Base-by-base conservation (phyloP, 257 asterid genomes). In the Anisodus tanguticus region DNA sequence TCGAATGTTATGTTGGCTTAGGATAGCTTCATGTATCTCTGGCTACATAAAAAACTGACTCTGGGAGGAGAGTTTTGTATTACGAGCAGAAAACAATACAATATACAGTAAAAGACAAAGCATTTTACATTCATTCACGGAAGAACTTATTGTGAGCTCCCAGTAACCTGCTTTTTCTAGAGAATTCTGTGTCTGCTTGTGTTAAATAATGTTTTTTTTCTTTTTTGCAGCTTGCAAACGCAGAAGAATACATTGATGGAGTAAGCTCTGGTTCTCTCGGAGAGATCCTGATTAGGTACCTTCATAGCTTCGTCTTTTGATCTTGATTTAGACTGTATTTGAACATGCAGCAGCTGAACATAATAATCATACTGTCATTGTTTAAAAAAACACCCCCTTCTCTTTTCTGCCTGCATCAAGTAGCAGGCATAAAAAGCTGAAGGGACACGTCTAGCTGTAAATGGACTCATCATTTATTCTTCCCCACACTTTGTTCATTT, bases 241-340 rank as follows among this genome's bases (percentile, higher is more conserved):
- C 99, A 67, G 99, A 95, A 82, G 99, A 95, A 79, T 95, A 86
- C 74, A 88, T 94, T 66, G 99, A 95, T 74, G 99, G 99, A 59
- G 91, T 93, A 82, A 89, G 89, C 88, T 91, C 94, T 76, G 99
- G 99, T 66, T 92, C 90, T 84, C 99, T 95, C 72, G 99, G 99
- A 84, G 99, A 95, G 89, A 95, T 93, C 89, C 86, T 93, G 89
- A 91, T 93, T 87, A 90, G 97, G 95, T 93, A 86, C 41, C 11
- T 43, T 71, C 37, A 22, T 47, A 9, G 19, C 80, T 47, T 72
- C 10, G 0, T 72, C 80, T 3, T 47, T 9, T 72, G n/a, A 47
- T 72, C 11, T 5, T 72, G 59, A 72, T 69, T 15, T 39, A 7
- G 53, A 19, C 17, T 11, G 1, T 72, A n/a, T 5, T 47, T 72